Conservation (phyloP, 371 early-diverging fungal genomes). For the Lichtheimia corymbifera region DNA sequence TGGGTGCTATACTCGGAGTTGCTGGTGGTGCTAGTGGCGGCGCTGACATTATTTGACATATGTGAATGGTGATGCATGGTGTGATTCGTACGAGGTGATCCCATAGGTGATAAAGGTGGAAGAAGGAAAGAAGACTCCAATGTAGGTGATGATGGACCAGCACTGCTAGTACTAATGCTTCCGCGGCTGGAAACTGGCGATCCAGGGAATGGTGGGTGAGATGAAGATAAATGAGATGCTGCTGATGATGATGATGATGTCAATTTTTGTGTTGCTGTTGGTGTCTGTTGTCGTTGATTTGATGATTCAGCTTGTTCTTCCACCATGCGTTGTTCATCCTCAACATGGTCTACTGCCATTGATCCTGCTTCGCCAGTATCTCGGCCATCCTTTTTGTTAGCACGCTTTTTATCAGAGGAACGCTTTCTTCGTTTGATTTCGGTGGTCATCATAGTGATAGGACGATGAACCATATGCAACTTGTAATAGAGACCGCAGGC, state of each 20-base stretch:
- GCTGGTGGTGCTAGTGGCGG: background rate
- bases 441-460: conserved; percentile 53
- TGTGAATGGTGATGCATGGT: background rate
- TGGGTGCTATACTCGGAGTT: conserved; percentile 37
- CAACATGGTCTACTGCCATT: background rate
- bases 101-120: conserved; percentile 7
- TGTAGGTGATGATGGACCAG: conserved; percentile 7
- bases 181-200: background rate
- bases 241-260: conserved; percentile 1
- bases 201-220: background rate
- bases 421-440: conserved; percentile 60
- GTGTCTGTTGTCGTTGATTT: background rate
- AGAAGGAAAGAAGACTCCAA: conserved; percentile 4
- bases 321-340: background rate
- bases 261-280: background rate
- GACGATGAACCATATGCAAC: conserved; percentile 65
- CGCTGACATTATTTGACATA: conserved; percentile 2
- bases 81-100: too few species aligned
- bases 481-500: conserved; percentile 84
- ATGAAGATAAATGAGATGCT: background rate
- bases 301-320: background rate
- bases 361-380: background rate
- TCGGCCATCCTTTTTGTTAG: background rate
- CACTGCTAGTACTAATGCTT: background rate
- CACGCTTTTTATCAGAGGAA: conserved; percentile 20